Evolutionary conservation across 495 filamentous ascomycete species (phyloP).

Genomic region (Haplographium delicatum): DNA sequence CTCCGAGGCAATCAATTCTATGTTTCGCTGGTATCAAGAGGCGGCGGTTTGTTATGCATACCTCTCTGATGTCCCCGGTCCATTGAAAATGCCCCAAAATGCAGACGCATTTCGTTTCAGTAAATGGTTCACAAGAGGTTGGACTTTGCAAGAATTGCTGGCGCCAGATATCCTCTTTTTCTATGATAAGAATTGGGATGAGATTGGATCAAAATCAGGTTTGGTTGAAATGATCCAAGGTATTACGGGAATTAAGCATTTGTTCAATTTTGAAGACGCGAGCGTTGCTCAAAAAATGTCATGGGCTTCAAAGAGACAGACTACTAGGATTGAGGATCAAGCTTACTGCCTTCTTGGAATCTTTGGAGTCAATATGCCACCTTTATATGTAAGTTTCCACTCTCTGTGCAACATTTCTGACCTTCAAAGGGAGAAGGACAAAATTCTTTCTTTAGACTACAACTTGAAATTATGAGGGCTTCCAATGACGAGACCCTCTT

Average conservation of each 20-base stretch:
- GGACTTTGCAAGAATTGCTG: not conserved
- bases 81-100: too few species aligned
- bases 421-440: slow-evolving; percentile 5
- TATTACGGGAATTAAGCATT: not conserved
- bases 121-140: not conserved
- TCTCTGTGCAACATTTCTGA: too few species aligned
- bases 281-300: slow-evolving; percentile 18
- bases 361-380: slow-evolving; percentile 11
- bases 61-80: not conserved
- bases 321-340: slow-evolving; percentile 12
- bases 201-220: slow-evolving; percentile 7
- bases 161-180: not conserved
- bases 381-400: too few species aligned
- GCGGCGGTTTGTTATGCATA: not conserved
- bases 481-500: slow-evolving; percentile 25
- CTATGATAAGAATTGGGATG: not conserved
- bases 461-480: slow-evolving; percentile 2
- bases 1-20: not conserved
- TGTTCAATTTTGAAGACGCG: not conserved
- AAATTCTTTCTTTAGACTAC: slow-evolving; percentile 26
- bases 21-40: not conserved
- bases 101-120: not conserved
- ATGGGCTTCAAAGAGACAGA: slow-evolving; percentile 25
- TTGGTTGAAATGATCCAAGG: not conserved
- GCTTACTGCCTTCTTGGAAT: slow-evolving; percentile 10